Base-by-base conservation (phyloP, 768 basidiomycete genomes). In the Coprinopsis sp. region DNA sequence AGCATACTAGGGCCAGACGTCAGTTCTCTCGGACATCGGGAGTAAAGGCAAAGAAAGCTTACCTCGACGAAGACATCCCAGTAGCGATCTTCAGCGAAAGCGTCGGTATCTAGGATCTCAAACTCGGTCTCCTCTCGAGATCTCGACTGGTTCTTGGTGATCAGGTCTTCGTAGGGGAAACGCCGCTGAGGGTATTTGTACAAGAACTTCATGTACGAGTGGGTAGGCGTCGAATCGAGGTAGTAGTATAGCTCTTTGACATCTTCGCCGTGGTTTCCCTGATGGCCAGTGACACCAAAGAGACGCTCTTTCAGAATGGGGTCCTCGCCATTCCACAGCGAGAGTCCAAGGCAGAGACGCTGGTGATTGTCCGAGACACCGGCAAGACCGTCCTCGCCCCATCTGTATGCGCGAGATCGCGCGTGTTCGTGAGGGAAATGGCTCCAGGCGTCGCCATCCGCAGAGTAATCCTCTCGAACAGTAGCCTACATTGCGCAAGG, bases 51-150 rank as follows among this genome's bases (percentile, higher is more conserved):
- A 38, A 42, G 28, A 27, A 33, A 39, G 67, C 82, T 40, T 48
- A 91, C 93, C 82, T 99, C 95, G 46, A 97, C 84, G 56, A 97
- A 99, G 29, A 99, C 82, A 63, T 99, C 96, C 96, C 96, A 99
- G 64, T 99, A 99, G 8, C 86, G 74, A 64, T 97, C 86, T 25
- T 90, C 89, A 49, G 94, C 89, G 58, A 97, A 96, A 1, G 74
- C 78, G 49, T 91, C 91, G 0, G 91, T 91, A 63, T 98, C 94
- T 64, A 95, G 67, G 57, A 98, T 83, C 67, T 99, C 96, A 59
- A 80, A 98, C 65, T 99, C 96, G 46, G 78, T 69, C 12, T 92
- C 92, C 49, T 96, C 83, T 37, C 96, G 78, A 55, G 78, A 79
- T 37, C 96, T 77, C 54, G 84, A 78, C 58, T 79, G 70, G 60